Base-by-base conservation (phyloP, 2,329 filamentous ascomycete genomes). In the Sporothrix phasma region DNA sequence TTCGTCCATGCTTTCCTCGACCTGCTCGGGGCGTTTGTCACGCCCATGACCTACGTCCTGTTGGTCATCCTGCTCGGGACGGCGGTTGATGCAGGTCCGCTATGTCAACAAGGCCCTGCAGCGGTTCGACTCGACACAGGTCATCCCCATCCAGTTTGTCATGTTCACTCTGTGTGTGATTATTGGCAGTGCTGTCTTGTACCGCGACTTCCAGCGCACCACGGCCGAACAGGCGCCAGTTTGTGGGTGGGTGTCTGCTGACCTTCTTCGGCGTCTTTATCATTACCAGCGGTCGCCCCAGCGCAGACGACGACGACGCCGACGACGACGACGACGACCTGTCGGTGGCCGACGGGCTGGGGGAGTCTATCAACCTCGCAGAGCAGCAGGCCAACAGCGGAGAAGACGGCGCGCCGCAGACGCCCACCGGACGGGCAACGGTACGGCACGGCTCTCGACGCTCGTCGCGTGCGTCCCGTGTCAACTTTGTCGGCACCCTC, bases 241-340 rank as follows among this genome's bases (percentile, higher is more conserved):
- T 99, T 72, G 78, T 96, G 13, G 90, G 90, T 24, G 94, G 94
- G 43, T 99, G 94, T 75, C 80, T 90, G 4, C 77, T 99, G 68
- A 99, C 94, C 0, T 99, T 99, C 74, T 86, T 93, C 66, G 94
- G 94, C 10, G 94, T 99, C n/a, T 97, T 94, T 76, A 83, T 97
- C 69, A 97, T 99, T 72, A 97, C 94, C 1, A 96, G 89, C 71
- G 92, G 91, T 62, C 83, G 92, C 69, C 78, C 83, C 60, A 77
- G 75, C 15, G 76, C 80, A 11, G 82, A 82, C 22, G 81, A 83
- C 3, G 84, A 86, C 7, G 84, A 87, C 10, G n/a, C n/a, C n/a
- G 84, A 87, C 6, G 81, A 84, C 19, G 79, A 83, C n/a, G 81
- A 84, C 3, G 84, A 87, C 7, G 83, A 86, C 5, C 80, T 84